These are phyloP conservation scores for Arthrobotrys sphaeroides DNA, from an alignment of 2,329 filamentous ascomycete species.

Conservation along the genomic window DNA sequence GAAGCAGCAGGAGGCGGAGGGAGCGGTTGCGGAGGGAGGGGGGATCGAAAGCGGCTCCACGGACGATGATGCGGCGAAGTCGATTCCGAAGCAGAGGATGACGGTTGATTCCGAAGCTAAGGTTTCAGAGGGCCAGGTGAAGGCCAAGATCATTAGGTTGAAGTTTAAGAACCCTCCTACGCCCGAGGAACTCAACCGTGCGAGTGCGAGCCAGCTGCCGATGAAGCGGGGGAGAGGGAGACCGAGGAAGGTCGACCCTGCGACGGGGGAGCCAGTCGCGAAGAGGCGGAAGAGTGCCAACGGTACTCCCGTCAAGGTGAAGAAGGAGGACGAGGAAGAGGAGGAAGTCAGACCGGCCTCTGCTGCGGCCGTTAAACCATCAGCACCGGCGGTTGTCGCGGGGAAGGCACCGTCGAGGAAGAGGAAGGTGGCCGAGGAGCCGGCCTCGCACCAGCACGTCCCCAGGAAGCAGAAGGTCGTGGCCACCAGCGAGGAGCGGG, in stretches of 20 bases:
- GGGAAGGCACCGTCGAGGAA: slow-evolving; percentile 7
- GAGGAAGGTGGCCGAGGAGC: slow-evolving; percentile 36
- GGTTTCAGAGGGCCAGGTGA: not conserved
- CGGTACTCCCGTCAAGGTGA: slow-evolving; percentile 11
- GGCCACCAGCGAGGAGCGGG: slow-evolving; percentile 28
- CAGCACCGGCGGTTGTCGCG: not conserved
- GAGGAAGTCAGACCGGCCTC: not conserved
- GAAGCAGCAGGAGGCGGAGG: not conserved
- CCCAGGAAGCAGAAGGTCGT: slow-evolving; percentile 44
- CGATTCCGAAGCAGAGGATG: slow-evolving; percentile 5
- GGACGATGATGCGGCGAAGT: not conserved
- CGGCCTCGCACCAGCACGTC: slow-evolving; percentile 25
- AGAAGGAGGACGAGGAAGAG: not conserved
- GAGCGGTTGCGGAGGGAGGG: not conserved
- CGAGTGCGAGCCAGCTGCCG: not conserved
- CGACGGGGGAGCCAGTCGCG: slow-evolving; percentile 24
- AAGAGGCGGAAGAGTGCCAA: slow-evolving; percentile 23
- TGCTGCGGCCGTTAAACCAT: not conserved
- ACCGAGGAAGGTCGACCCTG: slow-evolving; percentile 33
- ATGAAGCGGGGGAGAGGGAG: slow-evolving; percentile 36
- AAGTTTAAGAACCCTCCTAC: slow-evolving; percentile 18
- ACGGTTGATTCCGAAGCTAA: not conserved
- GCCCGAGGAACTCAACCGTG: not conserved
- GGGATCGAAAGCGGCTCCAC: not conserved
- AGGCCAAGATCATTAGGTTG: slow-evolving; percentile 35